These are phyloP conservation scores for Coemansia biformis DNA, from an alignment of 192 early-diverging fungal species.

Conservation along the genomic window DNA sequence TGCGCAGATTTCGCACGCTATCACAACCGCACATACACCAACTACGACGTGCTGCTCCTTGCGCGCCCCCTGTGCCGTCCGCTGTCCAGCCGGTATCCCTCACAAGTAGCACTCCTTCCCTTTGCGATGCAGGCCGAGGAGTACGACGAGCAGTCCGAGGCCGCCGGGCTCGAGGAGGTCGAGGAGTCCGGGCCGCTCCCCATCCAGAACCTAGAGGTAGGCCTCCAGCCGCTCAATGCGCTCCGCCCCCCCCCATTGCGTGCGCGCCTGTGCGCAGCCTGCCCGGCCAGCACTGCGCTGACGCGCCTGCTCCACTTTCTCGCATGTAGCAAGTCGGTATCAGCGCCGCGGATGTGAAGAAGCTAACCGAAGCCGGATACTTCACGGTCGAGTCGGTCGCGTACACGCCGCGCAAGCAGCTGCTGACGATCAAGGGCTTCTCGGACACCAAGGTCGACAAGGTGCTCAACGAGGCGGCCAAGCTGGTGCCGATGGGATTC, in stretches of 20 bases:
- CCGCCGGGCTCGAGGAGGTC: conserved; percentile 51
- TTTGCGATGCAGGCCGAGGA: conserved; percentile 41
- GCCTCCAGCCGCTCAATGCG: no score
- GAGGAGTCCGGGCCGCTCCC: conserved; percentile 51
- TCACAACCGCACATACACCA: no score
- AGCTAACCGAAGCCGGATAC: conserved; percentile 81
- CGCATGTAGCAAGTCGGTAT: conserved; percentile 59
- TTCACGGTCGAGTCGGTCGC: conserved; percentile 91
- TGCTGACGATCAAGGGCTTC: conserved; percentile 88
- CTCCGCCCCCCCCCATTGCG: no score
- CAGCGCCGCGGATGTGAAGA: conserved; percentile 67
- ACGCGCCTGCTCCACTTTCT: background rate
- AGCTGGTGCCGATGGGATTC: conserved; percentile 91
- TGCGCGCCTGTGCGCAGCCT: no score
- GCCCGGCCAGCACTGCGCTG: no score
- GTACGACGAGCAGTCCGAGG: conserved; percentile 49
- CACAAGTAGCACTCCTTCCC: no score
- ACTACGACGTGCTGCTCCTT: no score
- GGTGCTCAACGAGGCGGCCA: conserved; percentile 84
- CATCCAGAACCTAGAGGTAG: conserved; percentile 55
- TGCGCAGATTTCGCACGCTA: no score
- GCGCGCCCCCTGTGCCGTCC: no score
- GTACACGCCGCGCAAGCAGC: conserved; percentile 82
- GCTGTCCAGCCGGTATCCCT: no score
- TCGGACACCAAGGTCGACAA: conserved; percentile 96